Conservation (phyloP, 2,329 filamentous ascomycete species). For the Lachnellula hyalina region DNA sequence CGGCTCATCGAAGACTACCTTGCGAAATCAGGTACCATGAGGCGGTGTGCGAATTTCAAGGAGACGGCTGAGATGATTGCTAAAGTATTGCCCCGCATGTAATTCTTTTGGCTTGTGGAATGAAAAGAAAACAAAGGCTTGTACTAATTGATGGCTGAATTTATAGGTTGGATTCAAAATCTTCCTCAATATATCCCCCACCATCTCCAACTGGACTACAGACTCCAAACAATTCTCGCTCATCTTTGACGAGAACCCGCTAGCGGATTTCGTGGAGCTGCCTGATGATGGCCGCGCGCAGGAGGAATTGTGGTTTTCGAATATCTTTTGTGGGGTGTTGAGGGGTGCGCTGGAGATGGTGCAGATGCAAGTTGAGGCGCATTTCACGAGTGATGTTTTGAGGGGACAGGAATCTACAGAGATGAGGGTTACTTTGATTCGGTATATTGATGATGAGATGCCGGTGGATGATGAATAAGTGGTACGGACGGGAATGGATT, state of each 20-base stretch:
- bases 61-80: constrained; percentile 97
- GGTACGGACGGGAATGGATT: not conserved
- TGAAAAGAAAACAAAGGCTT: not conserved
- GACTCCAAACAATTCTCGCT: constrained; percentile 97
- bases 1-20: constrained; percentile 96
- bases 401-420: constrained; percentile 94
- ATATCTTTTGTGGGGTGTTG: constrained; percentile 90
- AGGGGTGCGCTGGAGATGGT: constrained; percentile 95
- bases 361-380: constrained; percentile 97
- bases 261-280: constrained; percentile 95
- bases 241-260: constrained; percentile 92
- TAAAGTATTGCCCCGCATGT: constrained; percentile 45
- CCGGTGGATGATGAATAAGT: constrained; percentile 86
- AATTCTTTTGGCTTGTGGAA: not conserved
- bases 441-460: constrained; percentile 96
- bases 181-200: constrained; percentile 93
- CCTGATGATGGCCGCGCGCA: constrained; percentile 94
- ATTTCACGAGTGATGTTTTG: constrained; percentile 90
- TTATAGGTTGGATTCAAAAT: constrained; percentile 93
- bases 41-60: constrained; percentile 84
- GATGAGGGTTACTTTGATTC: constrained; percentile 86
- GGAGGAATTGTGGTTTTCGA: constrained; percentile 97
- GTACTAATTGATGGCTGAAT: not conserved
- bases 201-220: constrained; percentile 89
- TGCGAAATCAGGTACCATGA: constrained; percentile 86